phyloP scores from a whole-genome alignment of 75 land plant species.

The Sequoia sempervirens region DNA sequence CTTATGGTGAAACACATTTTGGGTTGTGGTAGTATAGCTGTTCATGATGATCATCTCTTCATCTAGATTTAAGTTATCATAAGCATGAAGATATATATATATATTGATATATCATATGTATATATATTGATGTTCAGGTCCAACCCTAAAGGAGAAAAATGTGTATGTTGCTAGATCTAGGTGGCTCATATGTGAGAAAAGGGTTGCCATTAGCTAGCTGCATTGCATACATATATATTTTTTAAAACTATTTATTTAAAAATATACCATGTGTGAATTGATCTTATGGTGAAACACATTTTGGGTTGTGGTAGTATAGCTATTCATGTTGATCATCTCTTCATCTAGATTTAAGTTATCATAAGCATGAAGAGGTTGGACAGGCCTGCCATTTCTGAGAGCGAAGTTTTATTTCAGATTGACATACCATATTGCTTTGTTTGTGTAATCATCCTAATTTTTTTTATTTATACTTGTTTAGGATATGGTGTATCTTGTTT shows the following conservation, averaged over 20 bases:
- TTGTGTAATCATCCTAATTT: neutral
- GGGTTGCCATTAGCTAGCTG: neutral
- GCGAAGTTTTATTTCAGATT: neutral
- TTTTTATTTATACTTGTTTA: neutral
- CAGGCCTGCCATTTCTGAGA: neutral
- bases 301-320: neutral
- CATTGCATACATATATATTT: neutral
- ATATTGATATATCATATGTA: no score
- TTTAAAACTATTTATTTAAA: neutral
- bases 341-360: neutral
- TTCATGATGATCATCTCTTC: no score
- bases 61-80: no score
- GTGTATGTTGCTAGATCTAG: neutral
- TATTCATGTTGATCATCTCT: constrained; percentile 4
- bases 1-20: neutral
- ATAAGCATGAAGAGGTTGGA: neutral
- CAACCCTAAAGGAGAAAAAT: neutral
- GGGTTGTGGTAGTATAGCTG: neutral
- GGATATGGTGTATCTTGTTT: neutral
- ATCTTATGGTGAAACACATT: neutral
- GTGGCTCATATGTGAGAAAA: neutral
- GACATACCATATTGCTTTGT: neutral
- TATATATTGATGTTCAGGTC: neutral
- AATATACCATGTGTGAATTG: neutral
- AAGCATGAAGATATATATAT: neutral